These are phyloP conservation scores for Cutaneotrichosporon daszewskae DNA, from an alignment of 1,284 basidiomycete species.

Conservation along the genomic window DNA sequence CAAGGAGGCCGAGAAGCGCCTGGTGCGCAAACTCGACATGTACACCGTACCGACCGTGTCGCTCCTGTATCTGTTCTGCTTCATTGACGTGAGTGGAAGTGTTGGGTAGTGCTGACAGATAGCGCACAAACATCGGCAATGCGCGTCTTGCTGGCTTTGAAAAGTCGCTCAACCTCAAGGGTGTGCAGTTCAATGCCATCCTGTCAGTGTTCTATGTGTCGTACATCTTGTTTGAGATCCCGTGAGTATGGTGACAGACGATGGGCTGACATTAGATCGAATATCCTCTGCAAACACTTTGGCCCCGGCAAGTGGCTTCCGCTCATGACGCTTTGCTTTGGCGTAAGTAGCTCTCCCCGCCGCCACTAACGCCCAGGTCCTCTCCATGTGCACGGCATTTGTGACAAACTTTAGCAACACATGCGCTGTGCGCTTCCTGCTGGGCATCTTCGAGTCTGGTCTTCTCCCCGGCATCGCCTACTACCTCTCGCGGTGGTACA, in stretches of 20 bases:
- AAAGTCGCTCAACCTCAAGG: constrained; percentile 14
- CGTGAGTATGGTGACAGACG: too few species aligned
- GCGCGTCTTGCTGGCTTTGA: constrained; percentile 21
- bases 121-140: constrained; percentile 21
- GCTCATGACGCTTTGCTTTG: constrained; percentile 16
- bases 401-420: constrained; percentile 15
- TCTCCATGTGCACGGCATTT: constrained; percentile 27
- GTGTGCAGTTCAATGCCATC: constrained; percentile 20
- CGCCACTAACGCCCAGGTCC: constrained; percentile 12
- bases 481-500: constrained; percentile 17
- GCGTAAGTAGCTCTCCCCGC: constrained; percentile 11
- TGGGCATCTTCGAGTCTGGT: constrained; percentile 33
- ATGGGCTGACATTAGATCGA: too few species aligned
- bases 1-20: constrained; percentile 14
- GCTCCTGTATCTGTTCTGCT: constrained; percentile 17
- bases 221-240: constrained; percentile 28
- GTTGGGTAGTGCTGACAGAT: not conserved
- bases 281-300: constrained; percentile 18
- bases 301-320: constrained; percentile 22
- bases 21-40: constrained; percentile 23
- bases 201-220: constrained; percentile 19
- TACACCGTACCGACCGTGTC: constrained; percentile 17
- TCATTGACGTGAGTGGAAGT: constrained; percentile 11
- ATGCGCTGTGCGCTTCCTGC: constrained; percentile 15
- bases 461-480: constrained; percentile 29